Evolutionary conservation across 2,329 filamentous ascomycete genomes (phyloP), one percentile per base, ranked within the genome.

Genomic region (Boeremia exigua): DNA sequence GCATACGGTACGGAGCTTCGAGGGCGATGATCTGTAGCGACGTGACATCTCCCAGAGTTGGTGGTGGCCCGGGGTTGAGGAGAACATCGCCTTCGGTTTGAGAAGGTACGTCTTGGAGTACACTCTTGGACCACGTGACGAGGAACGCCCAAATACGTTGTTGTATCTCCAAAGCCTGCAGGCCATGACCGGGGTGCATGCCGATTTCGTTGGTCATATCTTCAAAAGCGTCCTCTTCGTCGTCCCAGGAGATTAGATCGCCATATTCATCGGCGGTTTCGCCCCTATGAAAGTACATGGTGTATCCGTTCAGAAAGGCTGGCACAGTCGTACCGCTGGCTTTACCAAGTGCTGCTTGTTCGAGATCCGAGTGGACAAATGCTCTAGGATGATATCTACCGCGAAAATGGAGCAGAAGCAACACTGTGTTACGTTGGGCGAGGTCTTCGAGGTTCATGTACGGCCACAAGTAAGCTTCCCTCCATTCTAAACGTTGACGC

Each of bases 1-100:
- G 84, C 0, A 79, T 48, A 5, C 80, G 72, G 54, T 86, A 88
- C 0, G 84, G 82, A 0, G 80, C 81, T 61, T 87, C 82, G 1
- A 5, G 74, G 15, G 62, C 54, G 11, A 59, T 58, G 1, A 40
- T 28, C 6, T 40, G 19, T 40, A 40, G 37, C 37, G 19, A 40
- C 19, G 19, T 28, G 19, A 40, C 27, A 56, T 39, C 69, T 23
- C 84, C 63, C n/a, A 0, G 44, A 38, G 37, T 19, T 42, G 42
- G 27, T 27, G 48, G 56, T 33, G 52, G 44, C 37, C 56, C 52
- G n/a, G 52, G 52, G 17, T 53, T 44, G 32, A 45, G 44, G 19
- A 53, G 32, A 33, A 44, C 25, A 40, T 40, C 28, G 37, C 37
- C 19, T 28, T 40, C 23, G 23, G 28, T 45, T 34, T 25, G 30